These are phyloP conservation scores for Termitomyces sp. DNA, from an alignment of 768 basidiomycete genomes.

Conservation along the genomic window DNA sequence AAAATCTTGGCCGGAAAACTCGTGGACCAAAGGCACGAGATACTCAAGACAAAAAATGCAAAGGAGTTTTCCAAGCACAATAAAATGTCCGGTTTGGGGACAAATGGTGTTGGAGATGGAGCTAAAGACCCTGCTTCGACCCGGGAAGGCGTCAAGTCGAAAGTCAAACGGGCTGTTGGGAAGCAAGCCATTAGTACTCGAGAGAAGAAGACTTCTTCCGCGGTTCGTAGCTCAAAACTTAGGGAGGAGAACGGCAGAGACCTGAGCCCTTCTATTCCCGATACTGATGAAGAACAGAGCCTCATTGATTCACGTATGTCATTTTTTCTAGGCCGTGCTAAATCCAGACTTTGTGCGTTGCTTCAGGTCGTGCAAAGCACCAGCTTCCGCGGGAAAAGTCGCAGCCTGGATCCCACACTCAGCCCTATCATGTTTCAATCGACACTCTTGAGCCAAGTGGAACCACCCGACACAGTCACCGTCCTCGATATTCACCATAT, in stretches of 20 bases:
- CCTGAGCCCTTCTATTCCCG: constrained; percentile 4
- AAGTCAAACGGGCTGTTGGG: constrained; percentile 19
- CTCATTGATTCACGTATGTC: constrained; percentile 7
- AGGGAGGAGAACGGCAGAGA: constrained; percentile 18
- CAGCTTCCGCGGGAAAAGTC: constrained; percentile 11
- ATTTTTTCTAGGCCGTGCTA: not conserved
- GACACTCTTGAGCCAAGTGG: constrained; percentile 1
- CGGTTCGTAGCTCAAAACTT: constrained; percentile 14
- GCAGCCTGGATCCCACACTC: constrained; percentile 2
- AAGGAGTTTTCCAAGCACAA: constrained; percentile 20
- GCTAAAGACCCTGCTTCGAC: constrained; percentile 13
- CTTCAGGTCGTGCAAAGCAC: constrained; percentile 3
- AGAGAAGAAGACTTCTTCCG: constrained; percentile 21
- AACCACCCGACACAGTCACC: constrained; percentile 8
- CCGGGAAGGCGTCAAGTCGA: constrained; percentile 20
- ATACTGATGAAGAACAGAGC: constrained; percentile 12
- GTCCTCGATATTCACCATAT: constrained; percentile 33
- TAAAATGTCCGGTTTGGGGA: constrained; percentile 12
- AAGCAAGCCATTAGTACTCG: constrained; percentile 11
- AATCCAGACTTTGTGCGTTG: not conserved
- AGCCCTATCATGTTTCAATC: constrained; percentile 1
- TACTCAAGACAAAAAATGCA: constrained; percentile 26
- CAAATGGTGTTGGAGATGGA: constrained; percentile 15
- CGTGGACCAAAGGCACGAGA: constrained; percentile 30
- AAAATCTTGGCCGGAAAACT: constrained; percentile 31